Evolutionary conservation across 495 filamentous ascomycete species (phyloP), one percentile per base, ranked within the genome.

Genomic region (Chaetomidium leptoderma): DNA sequence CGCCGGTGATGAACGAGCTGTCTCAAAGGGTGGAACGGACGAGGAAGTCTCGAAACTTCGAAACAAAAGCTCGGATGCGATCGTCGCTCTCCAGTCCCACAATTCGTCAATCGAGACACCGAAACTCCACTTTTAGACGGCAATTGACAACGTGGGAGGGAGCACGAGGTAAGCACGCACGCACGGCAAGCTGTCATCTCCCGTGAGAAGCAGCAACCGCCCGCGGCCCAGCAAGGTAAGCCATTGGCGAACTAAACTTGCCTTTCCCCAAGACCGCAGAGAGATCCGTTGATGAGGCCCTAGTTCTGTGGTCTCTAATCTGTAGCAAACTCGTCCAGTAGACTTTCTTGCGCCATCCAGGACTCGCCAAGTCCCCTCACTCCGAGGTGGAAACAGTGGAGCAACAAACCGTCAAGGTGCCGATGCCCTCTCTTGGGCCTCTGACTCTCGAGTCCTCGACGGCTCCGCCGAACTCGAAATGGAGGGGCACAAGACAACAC

Each of bases 111-210:
- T 48, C 40, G 3, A 32, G 45, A 24, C 35, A 17, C n/a, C 17
- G 36, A 24, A 42, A 47, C 51, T 44, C 50, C 50, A 53, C 49
- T 40, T 13, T n/a, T 8, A 14, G 4, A 11, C 47, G 49, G 50
- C 57, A 59, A 21, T 53, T 32, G 35, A 16, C 50, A 46, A 53
- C 49, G 35, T 54, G 57, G 40, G 29, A 40, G 57, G 40, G 29
- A 40, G 36, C 26, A 59, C 30, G 49, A 59, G 57, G 23, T 19
- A 59, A 47, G 49, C n/a, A n/a, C n/a, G n/a, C n/a, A n/a, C n/a
- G n/a, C n/a, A 14, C 27, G 23, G 2, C 17, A 19, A 33, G 27
- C 30, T 49, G 19, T 36, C 11, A 6, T 3, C 14, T 0, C 30
- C 27, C n/a, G 30, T 3, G 32, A 53, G 37, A 42, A 39, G 37